These are phyloP conservation scores for Penicillium hesseltinei DNA, from an alignment of 2,329 filamentous ascomycete genomes.

Conservation along the genomic window DNA sequence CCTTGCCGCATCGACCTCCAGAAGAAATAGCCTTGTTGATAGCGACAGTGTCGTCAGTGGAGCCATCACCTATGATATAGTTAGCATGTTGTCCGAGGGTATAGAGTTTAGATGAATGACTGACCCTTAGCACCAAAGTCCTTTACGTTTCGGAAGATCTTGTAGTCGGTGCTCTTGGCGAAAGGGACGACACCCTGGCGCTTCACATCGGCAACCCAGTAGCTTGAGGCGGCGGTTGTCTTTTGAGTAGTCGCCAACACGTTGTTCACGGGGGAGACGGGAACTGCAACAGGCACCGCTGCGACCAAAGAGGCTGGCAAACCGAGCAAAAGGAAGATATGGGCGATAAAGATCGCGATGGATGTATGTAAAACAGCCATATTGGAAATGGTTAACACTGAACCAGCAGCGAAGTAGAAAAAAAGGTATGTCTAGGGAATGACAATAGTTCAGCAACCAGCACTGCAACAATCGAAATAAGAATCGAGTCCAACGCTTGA, in stretches of 20 bases:
- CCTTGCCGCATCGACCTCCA: constrained; percentile 74
- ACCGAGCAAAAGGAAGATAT: constrained; percentile 35
- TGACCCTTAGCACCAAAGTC: constrained; percentile 72
- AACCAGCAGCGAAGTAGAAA: constrained; percentile 29
- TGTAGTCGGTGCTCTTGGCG: constrained; percentile 56
- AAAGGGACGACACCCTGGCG: constrained; percentile 69
- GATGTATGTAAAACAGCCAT: constrained; percentile 27
- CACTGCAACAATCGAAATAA: constrained; percentile 16
- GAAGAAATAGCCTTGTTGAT: constrained; percentile 80
- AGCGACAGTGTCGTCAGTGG: constrained; percentile 78
- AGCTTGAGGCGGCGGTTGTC: constrained; percentile 46
- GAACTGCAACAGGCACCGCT: constrained; percentile 31
- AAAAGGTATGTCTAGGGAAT: constrained; percentile 13
- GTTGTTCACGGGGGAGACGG: constrained; percentile 13
- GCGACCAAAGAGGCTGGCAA: constrained; percentile 28
- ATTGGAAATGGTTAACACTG: constrained; percentile 27
- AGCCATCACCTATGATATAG: constrained; percentile 55
- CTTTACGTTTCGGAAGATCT: constrained; percentile 74
- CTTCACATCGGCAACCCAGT: constrained; percentile 70
- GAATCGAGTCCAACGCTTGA: constrained; percentile 8
- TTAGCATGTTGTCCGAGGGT: constrained; percentile 15
- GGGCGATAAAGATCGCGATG: constrained; percentile 29
- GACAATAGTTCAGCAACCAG: constrained; percentile 29
- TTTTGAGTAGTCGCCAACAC: constrained; percentile 12
- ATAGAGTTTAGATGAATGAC: constrained; percentile 30